These are phyloP conservation scores for Achaetomiella virescens DNA, from an alignment of 495 filamentous ascomycete genomes.

Conservation along the genomic window DNA sequence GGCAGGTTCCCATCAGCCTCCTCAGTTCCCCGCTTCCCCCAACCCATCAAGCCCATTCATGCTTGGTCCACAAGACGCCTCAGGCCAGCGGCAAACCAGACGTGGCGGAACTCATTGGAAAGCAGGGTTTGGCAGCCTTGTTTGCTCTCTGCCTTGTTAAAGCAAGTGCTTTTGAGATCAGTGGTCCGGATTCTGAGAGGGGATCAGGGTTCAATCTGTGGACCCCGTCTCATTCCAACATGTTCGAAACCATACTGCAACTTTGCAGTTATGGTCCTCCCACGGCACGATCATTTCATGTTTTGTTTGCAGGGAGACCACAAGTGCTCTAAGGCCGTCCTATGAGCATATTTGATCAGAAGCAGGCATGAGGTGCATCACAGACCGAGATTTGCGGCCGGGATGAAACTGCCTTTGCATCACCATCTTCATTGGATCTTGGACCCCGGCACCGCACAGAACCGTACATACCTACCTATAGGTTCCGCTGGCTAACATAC, in stretches of 20 bases:
- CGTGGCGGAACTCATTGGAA: neutral
- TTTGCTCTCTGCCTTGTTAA: neutral
- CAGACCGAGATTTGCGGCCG: neutral
- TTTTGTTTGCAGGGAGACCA: neutral
- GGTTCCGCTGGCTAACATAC: neutral
- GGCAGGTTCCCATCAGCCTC: slow-evolving; percentile 5
- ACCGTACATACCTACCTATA: neutral
- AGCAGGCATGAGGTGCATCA: neutral
- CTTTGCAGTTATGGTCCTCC: no score
- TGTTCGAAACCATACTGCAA: no score
- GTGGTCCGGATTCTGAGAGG: no score
- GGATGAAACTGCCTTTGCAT: neutral
- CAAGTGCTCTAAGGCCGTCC: slow-evolving; percentile 1
- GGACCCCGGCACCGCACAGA: neutral
- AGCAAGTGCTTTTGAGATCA: no score
- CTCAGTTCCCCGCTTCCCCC: slow-evolving; percentile 13
- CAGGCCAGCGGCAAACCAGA: no score
- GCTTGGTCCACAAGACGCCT: neutral
- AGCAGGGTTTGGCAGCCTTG: neutral
- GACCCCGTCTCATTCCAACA: no score
- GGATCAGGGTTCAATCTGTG: no score
- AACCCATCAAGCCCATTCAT: neutral
- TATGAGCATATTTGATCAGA: neutral
- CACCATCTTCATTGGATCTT: neutral
- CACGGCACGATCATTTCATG: no score